Evolutionary conservation across 441 rosid genomes (phyloP).

Genomic region (Gossypium laxum): DNA sequence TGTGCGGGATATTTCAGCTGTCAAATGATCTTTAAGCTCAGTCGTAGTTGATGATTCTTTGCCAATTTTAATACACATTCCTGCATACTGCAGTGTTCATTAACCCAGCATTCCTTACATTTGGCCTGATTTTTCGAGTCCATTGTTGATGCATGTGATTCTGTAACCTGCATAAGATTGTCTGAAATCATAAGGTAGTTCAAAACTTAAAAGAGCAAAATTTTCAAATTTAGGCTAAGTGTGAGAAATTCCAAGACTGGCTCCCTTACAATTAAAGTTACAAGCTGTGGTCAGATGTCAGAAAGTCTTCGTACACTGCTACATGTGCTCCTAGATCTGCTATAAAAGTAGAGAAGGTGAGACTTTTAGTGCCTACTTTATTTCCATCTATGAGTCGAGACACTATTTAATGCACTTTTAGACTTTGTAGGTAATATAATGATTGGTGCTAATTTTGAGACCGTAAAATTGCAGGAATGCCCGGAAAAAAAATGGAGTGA

Average conservation of each 20-base stretch:
- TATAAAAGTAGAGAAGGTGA: conserved; percentile 21
- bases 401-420: conserved; percentile 6
- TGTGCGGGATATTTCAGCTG: conserved; percentile 91
- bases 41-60: conserved; percentile 20
- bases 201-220: conserved; percentile 15
- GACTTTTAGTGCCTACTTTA: conserved; percentile 16
- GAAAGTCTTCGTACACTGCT: conserved; percentile 4
- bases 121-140: conserved; percentile 18
- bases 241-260: conserved; percentile 12
- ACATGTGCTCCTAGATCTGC: conserved; percentile 15
- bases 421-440: conserved; percentile 1
- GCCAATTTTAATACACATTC: conserved; percentile 3
- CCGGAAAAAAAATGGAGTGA: conserved; percentile 15
- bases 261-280: not conserved
- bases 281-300: conserved; percentile 18
- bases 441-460: conserved; percentile 19
- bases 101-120: conserved; percentile 17
- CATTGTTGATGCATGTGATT: conserved; percentile 10
- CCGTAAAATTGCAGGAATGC: conserved; percentile 17
- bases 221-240: conserved; percentile 12
- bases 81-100: conserved; percentile 11
- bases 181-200: conserved; percentile 14
- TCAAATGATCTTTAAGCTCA: conserved; percentile 57
- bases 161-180: conserved; percentile 19
- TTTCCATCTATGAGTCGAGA: conserved; percentile 7